Evolutionary conservation across 495 filamentous ascomycete genomes (phyloP).

Genomic region (Penicillium maclennaniae): DNA sequence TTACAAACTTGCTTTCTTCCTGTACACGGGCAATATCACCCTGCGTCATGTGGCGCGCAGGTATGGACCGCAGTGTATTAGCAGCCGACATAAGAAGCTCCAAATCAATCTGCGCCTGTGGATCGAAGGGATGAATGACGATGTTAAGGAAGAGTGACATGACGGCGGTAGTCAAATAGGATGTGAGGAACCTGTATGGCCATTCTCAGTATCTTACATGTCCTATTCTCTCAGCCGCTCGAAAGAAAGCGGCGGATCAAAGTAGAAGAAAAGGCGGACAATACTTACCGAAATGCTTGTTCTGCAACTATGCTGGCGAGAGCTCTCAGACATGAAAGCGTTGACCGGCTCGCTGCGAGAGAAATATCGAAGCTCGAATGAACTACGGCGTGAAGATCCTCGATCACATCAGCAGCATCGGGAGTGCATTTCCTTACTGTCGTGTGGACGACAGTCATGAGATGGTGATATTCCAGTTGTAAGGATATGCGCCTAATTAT

Average conservation of each 20-base stretch:
- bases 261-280: too few species aligned
- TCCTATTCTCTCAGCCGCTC: too few species aligned
- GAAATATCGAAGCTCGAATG: slow-evolving; percentile 24
- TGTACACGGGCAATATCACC: slow-evolving; percentile 2
- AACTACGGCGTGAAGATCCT: slow-evolving; percentile 17
- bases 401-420: neutral
- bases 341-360: slow-evolving; percentile 16
- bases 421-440: slow-evolving; percentile 17
- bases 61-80: slow-evolving; percentile 9
- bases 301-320: slow-evolving; percentile 4
- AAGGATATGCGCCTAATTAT: slow-evolving; percentile 10
- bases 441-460: slow-evolving; percentile 17
- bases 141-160: slow-evolving; percentile 18
- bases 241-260: too few species aligned
- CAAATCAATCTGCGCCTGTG: slow-evolving; percentile 10
- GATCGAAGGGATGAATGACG: slow-evolving; percentile 15
- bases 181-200: slow-evolving; percentile 16
- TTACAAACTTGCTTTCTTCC: slow-evolving; percentile 6
- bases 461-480: slow-evolving; percentile 14
- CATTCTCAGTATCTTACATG: too few species aligned
- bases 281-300: slow-evolving; percentile 12
- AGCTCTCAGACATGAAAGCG: slow-evolving; percentile 6
- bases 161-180: slow-evolving; percentile 9
- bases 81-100: slow-evolving; percentile 18
- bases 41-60: neutral